A percentile compares a stretch with the other conserved stretches of the same genome.
Conservation (phyloP, 208 protist genomes). For the Trypanosoma melophagium region DNA sequence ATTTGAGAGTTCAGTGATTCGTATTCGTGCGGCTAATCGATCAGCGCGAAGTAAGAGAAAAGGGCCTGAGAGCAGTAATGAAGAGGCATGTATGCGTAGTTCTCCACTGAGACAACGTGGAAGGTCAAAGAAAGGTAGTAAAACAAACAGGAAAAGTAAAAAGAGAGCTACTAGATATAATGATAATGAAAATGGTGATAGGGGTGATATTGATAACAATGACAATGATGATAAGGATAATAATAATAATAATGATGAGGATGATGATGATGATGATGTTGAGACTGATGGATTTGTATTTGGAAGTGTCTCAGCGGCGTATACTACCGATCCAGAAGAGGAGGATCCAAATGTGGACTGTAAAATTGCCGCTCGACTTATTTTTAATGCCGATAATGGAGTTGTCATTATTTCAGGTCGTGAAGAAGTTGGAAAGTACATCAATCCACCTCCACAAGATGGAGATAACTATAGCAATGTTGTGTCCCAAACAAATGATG, state of each 20-base stretch:
- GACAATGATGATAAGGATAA: neutral
- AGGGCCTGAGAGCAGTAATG: neutral
- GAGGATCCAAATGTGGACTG: conserved; percentile 34
- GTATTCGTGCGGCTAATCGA: conserved; percentile 4
- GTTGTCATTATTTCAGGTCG: conserved; percentile 53
- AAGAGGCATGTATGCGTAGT: no score
- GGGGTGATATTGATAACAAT: neutral
- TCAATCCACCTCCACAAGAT: neutral
- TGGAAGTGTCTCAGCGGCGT: conserved; percentile 40
- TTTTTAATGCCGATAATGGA: conserved; percentile 43
- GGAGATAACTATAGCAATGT: conserved; percentile 3
- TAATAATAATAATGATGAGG: neutral
- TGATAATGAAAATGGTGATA: neutral
- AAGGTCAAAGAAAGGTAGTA: no score
- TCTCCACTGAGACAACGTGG: no score
- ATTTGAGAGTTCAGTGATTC: conserved; percentile 26
- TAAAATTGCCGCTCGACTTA: conserved; percentile 59
- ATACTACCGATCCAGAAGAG: conserved; percentile 44
- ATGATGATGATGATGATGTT: conserved; percentile 10
- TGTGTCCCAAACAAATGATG: neutral
- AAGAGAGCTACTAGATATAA: neutral
- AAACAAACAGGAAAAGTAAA: no score
- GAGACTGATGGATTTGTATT: conserved; percentile 43
- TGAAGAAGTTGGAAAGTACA: conserved; percentile 63
- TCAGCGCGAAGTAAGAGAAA: no score